Conservation (phyloP, 139 green algal species). For the Haematococcus sp. region DNA sequence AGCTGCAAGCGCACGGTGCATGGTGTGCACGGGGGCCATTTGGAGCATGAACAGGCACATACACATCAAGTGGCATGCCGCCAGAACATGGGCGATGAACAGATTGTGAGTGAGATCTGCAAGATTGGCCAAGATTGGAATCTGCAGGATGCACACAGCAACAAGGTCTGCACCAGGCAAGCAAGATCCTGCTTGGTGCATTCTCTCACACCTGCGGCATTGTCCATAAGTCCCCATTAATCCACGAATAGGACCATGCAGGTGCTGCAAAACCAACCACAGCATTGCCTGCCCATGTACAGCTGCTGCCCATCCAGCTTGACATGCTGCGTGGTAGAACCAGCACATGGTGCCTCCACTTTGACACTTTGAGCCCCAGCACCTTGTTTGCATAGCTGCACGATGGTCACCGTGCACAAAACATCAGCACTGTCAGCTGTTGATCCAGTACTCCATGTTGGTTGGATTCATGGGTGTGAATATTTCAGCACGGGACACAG, state of each 20-base stretch:
- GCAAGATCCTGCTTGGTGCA: not conserved
- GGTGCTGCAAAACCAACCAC: slow-evolving; percentile 20
- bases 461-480: too few species aligned
- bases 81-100: not conserved
- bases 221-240: slow-evolving; percentile 28
- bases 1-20: slow-evolving; percentile 8
- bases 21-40: too few species aligned
- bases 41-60: not conserved
- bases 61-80: not conserved
- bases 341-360: slow-evolving; percentile 27
- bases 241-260: slow-evolving; percentile 24
- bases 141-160: not conserved
- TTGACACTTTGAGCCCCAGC: not conserved
- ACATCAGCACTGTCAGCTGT: too few species aligned
- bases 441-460: too few species aligned
- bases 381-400: not conserved
- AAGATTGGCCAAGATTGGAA: not conserved
- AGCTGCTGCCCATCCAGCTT: slow-evolving; percentile 13
- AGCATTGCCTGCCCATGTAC: slow-evolving; percentile 23
- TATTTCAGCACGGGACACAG: too few species aligned
- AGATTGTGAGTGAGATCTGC: not conserved
- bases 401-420: too few species aligned
- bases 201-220: slow-evolving; percentile 12
- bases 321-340: slow-evolving; percentile 22
- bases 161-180: not conserved